Base-by-base conservation (phyloP, 257 asterid genomes). In the Nicotiana tomentosiformis region DNA sequence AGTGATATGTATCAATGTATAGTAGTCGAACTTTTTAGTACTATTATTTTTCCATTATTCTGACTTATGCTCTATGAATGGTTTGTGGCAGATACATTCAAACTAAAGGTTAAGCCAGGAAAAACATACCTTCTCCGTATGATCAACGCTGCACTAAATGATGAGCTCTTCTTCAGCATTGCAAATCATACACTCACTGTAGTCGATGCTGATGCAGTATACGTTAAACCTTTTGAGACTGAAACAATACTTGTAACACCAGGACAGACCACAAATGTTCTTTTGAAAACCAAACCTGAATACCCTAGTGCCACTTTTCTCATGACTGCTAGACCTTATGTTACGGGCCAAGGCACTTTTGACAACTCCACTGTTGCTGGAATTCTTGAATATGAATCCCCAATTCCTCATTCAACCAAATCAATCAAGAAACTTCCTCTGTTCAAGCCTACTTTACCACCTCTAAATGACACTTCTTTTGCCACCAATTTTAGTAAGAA, bases 351-450 rank as follows among this genome's bases (percentile, higher is more conserved):
- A 49, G 89, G 82, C 7, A 82, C 92, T 8, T 86, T 89, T 51
- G 92, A 90, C 79, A 90, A 90, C 83, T 81, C 93, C 37, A 90
- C 90, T 43, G 84, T 90, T 53, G 84, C 88, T 1, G 92, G 88
- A 29, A 85, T 90, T 72, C 88, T 90, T 2, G 87, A 87, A 89
- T 90, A 90, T 78, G 80, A 81, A 33, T 60, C 67, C 20, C 80
- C 84, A 4, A 12, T 18, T 5, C 23, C 8, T 23, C 64, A 16
- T 46, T 66, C 46, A 5, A 37, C 83, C 32, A 57, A 62, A 77
- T 18, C 55, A 33, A 29, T 76, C 7, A 81, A 37, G 16, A 64
- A 77, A 81, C 23, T 80, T 81, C 68, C 82, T 82, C 33, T 69
- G 77, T 61, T 60, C 2, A 83, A 68, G 37, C 90, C 92, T 7